A percentile compares a stretch with the other conserved stretches of the same genome.
Evolutionary conservation across 441 rosid genomes (phyloP).

Genomic region (Populus hybrid): DNA sequence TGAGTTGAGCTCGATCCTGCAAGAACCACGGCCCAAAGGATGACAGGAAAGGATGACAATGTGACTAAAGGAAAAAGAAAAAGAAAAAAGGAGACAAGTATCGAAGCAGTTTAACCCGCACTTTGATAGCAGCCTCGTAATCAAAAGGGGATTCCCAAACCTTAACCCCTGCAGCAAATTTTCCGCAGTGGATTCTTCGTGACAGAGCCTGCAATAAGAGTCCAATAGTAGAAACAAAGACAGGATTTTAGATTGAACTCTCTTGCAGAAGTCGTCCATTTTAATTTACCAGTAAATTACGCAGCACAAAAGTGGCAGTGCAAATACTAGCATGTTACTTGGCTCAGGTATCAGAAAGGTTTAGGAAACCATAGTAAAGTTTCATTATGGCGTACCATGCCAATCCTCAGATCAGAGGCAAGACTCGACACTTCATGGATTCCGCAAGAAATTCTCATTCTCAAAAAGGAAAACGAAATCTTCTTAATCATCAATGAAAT

Average conservation of each 20-base stretch:
- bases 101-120: background rate
- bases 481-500: too few species aligned
- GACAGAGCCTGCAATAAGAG: background rate
- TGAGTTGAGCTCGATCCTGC: too few species aligned
- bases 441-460: background rate
- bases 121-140: background rate
- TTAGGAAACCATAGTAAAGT: background rate
- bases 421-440: background rate
- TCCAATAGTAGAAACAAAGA: background rate
- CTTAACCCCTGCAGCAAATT: background rate
- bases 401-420: background rate
- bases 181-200: background rate
- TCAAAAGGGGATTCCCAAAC: background rate
- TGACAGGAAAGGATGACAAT: too few species aligned
- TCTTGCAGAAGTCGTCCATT: background rate
- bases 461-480: too few species aligned
- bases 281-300: background rate
- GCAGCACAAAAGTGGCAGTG: background rate
- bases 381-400: background rate
- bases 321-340: background rate
- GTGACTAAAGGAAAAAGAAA: too few species aligned
- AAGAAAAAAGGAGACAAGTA: too few species aligned
- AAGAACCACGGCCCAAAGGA: too few species aligned
- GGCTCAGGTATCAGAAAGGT: background rate
- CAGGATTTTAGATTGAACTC: background rate